Evolutionary conservation across 2,329 filamentous ascomycete genomes (phyloP), one percentile per base, ranked within the genome.

Genomic region (Aspergillus amoenus): DNA sequence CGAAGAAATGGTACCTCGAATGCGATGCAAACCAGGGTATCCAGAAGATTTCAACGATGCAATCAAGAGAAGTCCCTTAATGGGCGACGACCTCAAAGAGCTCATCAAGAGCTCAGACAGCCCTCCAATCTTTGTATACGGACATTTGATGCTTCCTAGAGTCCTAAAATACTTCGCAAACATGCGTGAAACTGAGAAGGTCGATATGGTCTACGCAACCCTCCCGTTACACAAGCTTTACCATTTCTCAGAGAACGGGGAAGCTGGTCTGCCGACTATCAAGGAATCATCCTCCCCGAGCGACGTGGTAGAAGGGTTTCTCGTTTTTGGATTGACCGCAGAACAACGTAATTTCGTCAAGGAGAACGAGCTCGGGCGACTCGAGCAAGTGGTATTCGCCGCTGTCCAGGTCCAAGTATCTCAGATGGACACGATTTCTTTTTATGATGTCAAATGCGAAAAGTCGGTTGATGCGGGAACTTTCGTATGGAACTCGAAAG

Each of bases 141-240:
- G 65, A 4, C 56, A 57, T 4, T 58, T 70, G 17, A 70, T 70
- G 70, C 62, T 73, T 7, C 71, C 71, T 8, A 67, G 65, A 1
- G 63, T 68, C 9, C 60, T 73, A 6, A 71, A 70, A 39, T 66
- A 67, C 45, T 59, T 64, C 46, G 62, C 65, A 27, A 58, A 62
- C n/a, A 37, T 62, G 8, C 42, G 59, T n/a, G 60, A 66, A 46
- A 12, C 27, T n/a, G 32, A 53, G 32, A 48, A 64, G 18, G 63
- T 71, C 39, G 51, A 61, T 49, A 72, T 73, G 69, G 69, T 63
- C 5, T 65, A 61, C 12, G 70, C 67, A 18, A 68, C 58, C 6
- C 56, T 73, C 15, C 52, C 55, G 12, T 63, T 63, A 4, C 68
- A 70, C 47, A 60, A 66, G 47, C 62, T 72, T 3, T 66, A 66